Evolutionary conservation across 306 rosid genomes (phyloP).

Genomic region (Cucumis sativus): Cucumber_9930_V3 NC_026661.2:7913001-7913500

Average conservation of each 20-base stretch:
- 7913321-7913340: conserved; percentile 58
- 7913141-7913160: conserved; percentile 2
- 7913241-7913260: conserved; percentile 43
- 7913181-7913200: conserved; percentile 47
- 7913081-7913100: background rate
- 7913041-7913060: background rate
- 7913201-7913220: conserved; percentile 66
- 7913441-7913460: background rate
- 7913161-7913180: conserved; percentile 41
- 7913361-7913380: background rate
- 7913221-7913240: conserved; percentile 64
- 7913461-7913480: background rate
- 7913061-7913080: background rate
- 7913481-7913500: background rate
- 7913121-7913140: conserved; percentile 6
- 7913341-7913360: conserved; percentile 65
- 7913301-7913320: conserved; percentile 48
- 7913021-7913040: background rate
- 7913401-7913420: background rate
- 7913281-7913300: conserved; percentile 77
- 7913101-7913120: background rate
- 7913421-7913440: background rate
- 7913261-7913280: conserved; percentile 69
- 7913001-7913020: conserved; percentile 42
- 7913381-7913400: background rate